Evolutionary conservation across 768 basidiomycete species (phyloP).

Genomic region (Phlebiopsis flavidoalba): DNA sequence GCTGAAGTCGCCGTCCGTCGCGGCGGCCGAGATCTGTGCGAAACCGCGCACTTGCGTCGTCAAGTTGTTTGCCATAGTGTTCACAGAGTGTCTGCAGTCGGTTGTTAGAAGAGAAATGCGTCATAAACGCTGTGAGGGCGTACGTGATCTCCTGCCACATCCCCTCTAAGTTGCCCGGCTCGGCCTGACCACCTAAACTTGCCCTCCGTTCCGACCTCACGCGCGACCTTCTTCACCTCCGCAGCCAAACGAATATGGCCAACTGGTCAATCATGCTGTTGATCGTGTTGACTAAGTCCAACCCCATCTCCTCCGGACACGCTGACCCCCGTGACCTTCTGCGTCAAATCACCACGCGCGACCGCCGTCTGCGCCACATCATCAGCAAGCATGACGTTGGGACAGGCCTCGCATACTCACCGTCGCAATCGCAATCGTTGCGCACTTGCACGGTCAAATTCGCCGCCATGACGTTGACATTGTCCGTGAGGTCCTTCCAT

Average conservation of each 20-base stretch:
- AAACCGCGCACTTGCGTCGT: conserved; percentile 99
- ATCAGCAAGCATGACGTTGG: conserved; percentile 56
- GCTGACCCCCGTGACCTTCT: conserved; percentile 88
- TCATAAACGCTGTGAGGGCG: conserved; percentile 28
- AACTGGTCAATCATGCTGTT: conserved; percentile 79
- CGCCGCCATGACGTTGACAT: conserved; percentile 93
- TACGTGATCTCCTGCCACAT: conserved; percentile 99
- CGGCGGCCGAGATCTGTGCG: conserved; percentile 96
- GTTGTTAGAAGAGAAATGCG: background rate
- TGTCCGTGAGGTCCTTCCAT: conserved; percentile 96
- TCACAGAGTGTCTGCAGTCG: conserved; percentile 63
- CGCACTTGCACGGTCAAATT: conserved; percentile 50
- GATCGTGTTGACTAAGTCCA: conserved; percentile 96
- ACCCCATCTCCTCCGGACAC: conserved; percentile 96
- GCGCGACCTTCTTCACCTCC: conserved; percentile 91
- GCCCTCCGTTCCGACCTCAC: conserved; percentile 98
- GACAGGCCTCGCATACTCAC: background rate
- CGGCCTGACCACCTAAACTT: conserved; percentile 96
- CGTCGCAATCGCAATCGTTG: background rate
- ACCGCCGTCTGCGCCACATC: conserved; percentile 88
- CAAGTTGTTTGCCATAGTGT: conserved; percentile 95
- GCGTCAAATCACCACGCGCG: conserved; percentile 87
- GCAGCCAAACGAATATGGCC: conserved; percentile 66
- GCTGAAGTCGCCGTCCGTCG: conserved; percentile 98
- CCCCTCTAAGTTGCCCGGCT: conserved; percentile 94